Conservation (phyloP, 768 basidiomycete genomes). For the Tricholomella constricta region DNA sequence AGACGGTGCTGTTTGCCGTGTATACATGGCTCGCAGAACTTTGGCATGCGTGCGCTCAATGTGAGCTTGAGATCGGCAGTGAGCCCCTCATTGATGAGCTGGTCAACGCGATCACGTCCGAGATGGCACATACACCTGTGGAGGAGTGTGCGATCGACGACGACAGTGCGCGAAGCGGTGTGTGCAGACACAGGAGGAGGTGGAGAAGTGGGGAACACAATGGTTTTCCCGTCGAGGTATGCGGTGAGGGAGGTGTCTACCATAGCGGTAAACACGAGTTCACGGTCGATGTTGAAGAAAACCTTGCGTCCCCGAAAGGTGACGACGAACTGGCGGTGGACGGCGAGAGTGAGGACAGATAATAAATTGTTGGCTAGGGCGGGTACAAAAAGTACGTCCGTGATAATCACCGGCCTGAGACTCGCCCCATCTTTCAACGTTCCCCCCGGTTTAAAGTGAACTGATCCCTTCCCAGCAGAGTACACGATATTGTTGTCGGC, state of each 20-base stretch:
- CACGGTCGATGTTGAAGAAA: neutral
- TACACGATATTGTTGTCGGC: constrained; percentile 2
- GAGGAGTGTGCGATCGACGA: neutral
- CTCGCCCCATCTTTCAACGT: neutral
- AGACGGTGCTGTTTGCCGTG: constrained; percentile 1
- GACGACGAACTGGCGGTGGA: neutral
- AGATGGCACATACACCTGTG: constrained; percentile 10
- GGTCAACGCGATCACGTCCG: neutral
- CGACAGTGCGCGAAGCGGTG: neutral
- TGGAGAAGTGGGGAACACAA: neutral
- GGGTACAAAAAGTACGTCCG: constrained; percentile 6
- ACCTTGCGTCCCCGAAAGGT: neutral
- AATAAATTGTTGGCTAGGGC: constrained; percentile 8
- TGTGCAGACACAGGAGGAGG: neutral
- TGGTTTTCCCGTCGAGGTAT: neutral
- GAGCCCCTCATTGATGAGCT: neutral
- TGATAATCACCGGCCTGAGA: neutral
- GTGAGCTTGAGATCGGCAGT: neutral
- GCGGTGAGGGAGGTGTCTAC: neutral
- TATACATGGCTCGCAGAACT: constrained; percentile 4
- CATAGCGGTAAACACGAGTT: neutral
- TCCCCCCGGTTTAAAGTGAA: neutral
- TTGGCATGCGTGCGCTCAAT: neutral
- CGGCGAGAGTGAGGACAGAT: constrained; percentile 1
- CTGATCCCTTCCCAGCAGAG: neutral